Evolutionary conservation across 495 filamentous ascomycete species (phyloP), one percentile per base, ranked within the genome.

Genomic region (Daldinia vernicosa): DNA sequence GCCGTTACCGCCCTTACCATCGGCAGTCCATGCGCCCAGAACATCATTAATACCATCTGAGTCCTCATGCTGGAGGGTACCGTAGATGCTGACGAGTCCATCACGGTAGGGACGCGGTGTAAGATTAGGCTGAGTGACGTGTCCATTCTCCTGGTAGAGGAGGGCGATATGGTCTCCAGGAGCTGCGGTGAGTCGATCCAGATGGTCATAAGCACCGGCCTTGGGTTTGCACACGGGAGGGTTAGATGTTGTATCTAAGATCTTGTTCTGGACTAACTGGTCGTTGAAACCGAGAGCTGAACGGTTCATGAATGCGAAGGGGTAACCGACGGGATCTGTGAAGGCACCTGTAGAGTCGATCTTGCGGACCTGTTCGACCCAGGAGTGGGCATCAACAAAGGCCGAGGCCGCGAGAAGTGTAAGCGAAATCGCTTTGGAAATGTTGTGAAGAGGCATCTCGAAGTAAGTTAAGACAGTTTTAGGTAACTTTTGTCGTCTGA

Each of bases 141-240:
- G 94, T 15, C 94, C 94, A 74, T 98, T 98, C 71, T 98, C 94
- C 55, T 87, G 83, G 78, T 93, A 95, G 19, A 86, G 83, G 59
- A 97, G 79, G 22, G 94, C 91, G 57, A 96, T 83, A 43, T 85
- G 85, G 63, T 87, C 86, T 33, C 93, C 91, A 7, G 91, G 83
- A 22, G 84, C 81, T 24, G 90, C 92, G 63, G 88, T 77, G 12
- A 96, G 85, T 69, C 87, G 86, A 2, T 89, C 88, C 64, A 83
- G 89, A 9, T 83, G 82, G 4, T 79, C 70, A 17, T 83, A 84
- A 71, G 92, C 86, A 19, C 76, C 82, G 24, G 86, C 83, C 37
- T 80, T 84, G 39, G 81, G 76, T 66, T 89, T 88, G 5, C 76
- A 77, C 32, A 71, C 80, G 75, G 54, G 67, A 67, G 63, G 76